Conservation (phyloP, 2,329 filamentous ascomycete species). For the Claviceps purpurea region DNA sequence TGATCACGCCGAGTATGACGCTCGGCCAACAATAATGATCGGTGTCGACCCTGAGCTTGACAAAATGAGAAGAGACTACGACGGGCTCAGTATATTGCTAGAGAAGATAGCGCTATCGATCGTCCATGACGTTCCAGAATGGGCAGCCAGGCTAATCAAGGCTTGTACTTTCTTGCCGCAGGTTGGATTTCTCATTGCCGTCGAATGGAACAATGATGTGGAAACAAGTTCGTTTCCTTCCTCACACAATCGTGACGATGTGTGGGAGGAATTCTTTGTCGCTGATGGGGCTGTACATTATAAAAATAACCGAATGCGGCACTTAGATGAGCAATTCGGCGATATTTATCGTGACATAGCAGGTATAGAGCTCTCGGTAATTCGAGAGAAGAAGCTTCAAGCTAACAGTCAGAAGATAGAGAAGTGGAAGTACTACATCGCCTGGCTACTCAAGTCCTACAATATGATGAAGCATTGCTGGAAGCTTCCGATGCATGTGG, state of each 20-base stretch:
- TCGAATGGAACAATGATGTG: slow-evolving; percentile 39
- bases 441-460: slow-evolving; percentile 57
- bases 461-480: slow-evolving; percentile 52
- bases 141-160: slow-evolving; percentile 37
- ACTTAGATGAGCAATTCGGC: slow-evolving; percentile 69
- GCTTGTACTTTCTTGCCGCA: slow-evolving; percentile 88
- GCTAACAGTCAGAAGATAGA: slow-evolving; percentile 41
- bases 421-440: slow-evolving; percentile 82
- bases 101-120: slow-evolving; percentile 54
- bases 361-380: slow-evolving; percentile 34
- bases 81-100: slow-evolving; percentile 63
- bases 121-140: slow-evolving; percentile 46
- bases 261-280: slow-evolving; percentile 68
- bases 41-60: slow-evolving; percentile 68
- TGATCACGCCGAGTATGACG: slow-evolving; percentile 55
- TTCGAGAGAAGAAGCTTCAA: background rate
- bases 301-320: slow-evolving; percentile 70
- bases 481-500: slow-evolving; percentile 68
- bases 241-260: slow-evolving; percentile 35
- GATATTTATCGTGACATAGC: slow-evolving; percentile 78
- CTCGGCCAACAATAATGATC: slow-evolving; percentile 57
- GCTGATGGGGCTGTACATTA: slow-evolving; percentile 65
- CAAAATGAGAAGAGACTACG: slow-evolving; percentile 60
- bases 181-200: slow-evolving; percentile 74
- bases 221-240: slow-evolving; percentile 52